These are phyloP conservation scores for Allomyces macrogynus DNA, from an alignment of 192 early-diverging fungal species.

Conservation along the genomic window DNA sequence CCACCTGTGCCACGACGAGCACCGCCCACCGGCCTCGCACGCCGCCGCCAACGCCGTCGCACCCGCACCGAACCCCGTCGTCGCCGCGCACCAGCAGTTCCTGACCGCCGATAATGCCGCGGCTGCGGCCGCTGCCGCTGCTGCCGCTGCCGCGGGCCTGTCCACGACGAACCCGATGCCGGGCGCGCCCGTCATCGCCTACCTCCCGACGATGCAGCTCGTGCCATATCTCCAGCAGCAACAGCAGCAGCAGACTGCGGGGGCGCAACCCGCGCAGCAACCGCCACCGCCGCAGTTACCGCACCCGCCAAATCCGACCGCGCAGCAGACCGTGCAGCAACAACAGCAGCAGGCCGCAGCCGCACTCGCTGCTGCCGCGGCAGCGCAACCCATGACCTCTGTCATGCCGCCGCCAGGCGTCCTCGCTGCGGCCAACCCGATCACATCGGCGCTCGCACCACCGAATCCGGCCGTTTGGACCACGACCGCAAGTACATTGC, in stretches of 20 bases:
- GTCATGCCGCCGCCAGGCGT: too few relatives aligned
- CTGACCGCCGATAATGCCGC: not conserved
- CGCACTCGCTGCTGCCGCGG: too few relatives aligned
- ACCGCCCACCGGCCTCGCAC: not conserved
- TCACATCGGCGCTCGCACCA: too few relatives aligned
- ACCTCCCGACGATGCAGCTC: not conserved
- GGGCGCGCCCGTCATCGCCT: not conserved
- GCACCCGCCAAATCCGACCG: conserved; percentile 1
- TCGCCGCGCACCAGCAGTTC: not conserved
- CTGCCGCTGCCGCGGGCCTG: conserved; percentile 1
- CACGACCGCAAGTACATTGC: too few relatives aligned
- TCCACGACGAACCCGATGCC: too few relatives aligned
- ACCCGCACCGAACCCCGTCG: conserved; percentile 4
- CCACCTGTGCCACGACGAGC: conserved; percentile 78
- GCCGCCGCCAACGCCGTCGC: conserved; percentile 1
- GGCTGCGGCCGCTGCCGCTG: conserved; percentile 5
- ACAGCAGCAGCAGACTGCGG: conserved; percentile 4
- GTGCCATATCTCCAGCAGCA: conserved; percentile 1
- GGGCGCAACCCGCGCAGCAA: conserved; percentile 1
- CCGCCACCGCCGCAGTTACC: conserved; percentile 3
- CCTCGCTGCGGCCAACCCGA: too few relatives aligned
- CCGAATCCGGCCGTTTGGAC: too few relatives aligned
- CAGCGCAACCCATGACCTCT: too few relatives aligned
- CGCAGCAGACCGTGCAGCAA: not conserved
- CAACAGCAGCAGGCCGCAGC: conserved; percentile 3